These are phyloP conservation scores for Zygnema cylindricum DNA, from an alignment of 139 green algal genomes.

Conservation along the genomic window DNA sequence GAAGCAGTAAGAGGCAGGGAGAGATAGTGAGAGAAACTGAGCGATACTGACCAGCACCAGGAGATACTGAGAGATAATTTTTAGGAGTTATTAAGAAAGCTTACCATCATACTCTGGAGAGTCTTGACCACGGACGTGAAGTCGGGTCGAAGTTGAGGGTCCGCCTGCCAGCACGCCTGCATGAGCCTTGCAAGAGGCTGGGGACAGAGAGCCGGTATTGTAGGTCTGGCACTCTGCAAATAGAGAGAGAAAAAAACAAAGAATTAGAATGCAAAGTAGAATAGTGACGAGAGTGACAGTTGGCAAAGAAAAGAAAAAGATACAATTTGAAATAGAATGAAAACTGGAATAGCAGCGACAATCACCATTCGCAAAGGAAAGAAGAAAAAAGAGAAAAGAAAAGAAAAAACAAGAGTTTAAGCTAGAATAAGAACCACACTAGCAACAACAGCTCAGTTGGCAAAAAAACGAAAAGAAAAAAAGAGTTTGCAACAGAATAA, in stretches of 20 bases:
- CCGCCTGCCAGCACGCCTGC: conserved; percentile 26
- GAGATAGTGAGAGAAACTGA: background rate
- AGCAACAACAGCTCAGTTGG: no score
- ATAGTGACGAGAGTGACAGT: background rate
- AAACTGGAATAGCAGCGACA: no score
- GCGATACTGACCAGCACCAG: background rate
- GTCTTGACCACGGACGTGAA: conserved; percentile 22
- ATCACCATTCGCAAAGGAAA: no score
- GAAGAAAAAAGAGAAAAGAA: no score
- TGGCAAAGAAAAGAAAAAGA: no score
- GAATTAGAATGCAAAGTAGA: background rate
- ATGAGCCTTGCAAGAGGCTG: conserved; percentile 16
- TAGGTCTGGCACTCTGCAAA: background rate
- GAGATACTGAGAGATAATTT: background rate
- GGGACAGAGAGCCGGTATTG: conserved; percentile 19
- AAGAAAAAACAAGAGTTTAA: no score
- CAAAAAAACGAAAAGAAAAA: no score
- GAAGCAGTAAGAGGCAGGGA: no score
- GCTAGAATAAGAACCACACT: no score
- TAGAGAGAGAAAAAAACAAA: background rate
- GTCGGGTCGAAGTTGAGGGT: conserved; percentile 3
- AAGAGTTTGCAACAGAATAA: background rate
- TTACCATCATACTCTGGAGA: conserved; percentile 18
- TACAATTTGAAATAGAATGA: no score
- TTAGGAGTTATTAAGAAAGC: background rate